phyloP scores from a whole-genome alignment of 1,284 basidiomycete species.

The Pyrrhoderma lamaoense region DNA sequence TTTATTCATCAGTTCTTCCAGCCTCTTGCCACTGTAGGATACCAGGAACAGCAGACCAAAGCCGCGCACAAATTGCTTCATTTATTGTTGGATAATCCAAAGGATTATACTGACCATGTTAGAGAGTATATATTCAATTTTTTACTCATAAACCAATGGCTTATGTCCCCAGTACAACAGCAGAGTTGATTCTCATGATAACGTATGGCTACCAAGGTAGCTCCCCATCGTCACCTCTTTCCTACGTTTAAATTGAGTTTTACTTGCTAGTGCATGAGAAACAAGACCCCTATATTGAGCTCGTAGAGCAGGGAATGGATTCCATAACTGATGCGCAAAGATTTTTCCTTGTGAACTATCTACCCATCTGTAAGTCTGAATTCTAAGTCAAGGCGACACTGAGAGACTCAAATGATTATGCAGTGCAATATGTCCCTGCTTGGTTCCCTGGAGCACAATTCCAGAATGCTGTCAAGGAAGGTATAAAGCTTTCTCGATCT shows the following conservation, averaged over 20 bases:
- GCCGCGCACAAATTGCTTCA: slow-evolving; percentile 1
- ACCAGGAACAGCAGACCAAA: neutral
- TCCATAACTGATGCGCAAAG: slow-evolving; percentile 15
- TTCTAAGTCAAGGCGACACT: too few species aligned
- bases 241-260: neutral
- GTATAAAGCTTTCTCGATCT: neutral
- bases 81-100: neutral
- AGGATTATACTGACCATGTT: slow-evolving; percentile 1
- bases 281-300: slow-evolving; percentile 10
- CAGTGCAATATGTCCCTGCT: slow-evolving; percentile 17
- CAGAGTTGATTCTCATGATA: slow-evolving; percentile 5
- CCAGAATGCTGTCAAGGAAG: slow-evolving; percentile 9
- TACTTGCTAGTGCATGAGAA: neutral
- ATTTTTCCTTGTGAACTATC: slow-evolving; percentile 15
- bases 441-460: slow-evolving; percentile 21
- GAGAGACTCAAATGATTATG: too few species aligned
- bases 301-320: slow-evolving; percentile 14
- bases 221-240: neutral
- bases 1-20: slow-evolving; percentile 6
- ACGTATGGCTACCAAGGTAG: slow-evolving; percentile 12
- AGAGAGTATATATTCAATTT: neutral
- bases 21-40: neutral
- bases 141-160: neutral
- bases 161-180: neutral
- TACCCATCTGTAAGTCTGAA: slow-evolving; percentile 13